Conservation (phyloP, 495 filamentous ascomycete genomes). For the Hypoxylon trugodes region DNA sequence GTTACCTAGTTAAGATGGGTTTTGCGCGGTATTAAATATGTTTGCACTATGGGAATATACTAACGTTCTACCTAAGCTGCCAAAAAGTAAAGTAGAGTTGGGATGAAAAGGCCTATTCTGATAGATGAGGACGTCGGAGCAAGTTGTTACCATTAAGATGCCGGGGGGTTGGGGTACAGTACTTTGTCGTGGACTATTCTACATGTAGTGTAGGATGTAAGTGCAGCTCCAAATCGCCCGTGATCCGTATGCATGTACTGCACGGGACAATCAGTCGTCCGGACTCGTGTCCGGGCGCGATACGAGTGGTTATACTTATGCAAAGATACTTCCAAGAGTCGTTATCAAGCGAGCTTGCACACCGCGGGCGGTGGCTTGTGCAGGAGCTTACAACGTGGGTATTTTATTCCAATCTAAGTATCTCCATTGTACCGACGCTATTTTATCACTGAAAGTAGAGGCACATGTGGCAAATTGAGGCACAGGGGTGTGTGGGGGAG, state of each 20-base stretch:
- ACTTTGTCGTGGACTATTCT: neutral
- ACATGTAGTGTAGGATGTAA: neutral
- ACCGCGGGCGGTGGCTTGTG: conserved; percentile 16
- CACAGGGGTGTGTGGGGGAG: neutral
- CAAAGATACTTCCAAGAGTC: neutral
- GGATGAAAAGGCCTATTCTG: neutral
- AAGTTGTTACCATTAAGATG: neutral
- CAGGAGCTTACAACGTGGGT: neutral
- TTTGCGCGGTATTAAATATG: conserved; percentile 13
- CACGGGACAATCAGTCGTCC: conserved; percentile 1
- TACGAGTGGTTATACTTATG: conserved; percentile 12
- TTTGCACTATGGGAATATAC: conserved; percentile 2
- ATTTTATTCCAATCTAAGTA: too few species aligned
- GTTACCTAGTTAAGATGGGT: conserved; percentile 1
- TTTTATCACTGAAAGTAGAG: too few species aligned
- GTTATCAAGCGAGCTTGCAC: conserved; percentile 21
- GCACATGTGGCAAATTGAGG: neutral
- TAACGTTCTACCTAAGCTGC: conserved; percentile 3
- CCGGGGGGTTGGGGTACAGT: too few species aligned
- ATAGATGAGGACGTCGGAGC: neutral
- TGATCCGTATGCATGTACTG: conserved; percentile 11
- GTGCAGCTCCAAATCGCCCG: neutral
- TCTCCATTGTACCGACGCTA: too few species aligned
- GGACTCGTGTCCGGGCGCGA: conserved; percentile 4
- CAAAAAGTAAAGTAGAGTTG: neutral